phyloP scores from a whole-genome alignment of 768 basidiomycete species.

The Serpula lacrymans region DNA sequence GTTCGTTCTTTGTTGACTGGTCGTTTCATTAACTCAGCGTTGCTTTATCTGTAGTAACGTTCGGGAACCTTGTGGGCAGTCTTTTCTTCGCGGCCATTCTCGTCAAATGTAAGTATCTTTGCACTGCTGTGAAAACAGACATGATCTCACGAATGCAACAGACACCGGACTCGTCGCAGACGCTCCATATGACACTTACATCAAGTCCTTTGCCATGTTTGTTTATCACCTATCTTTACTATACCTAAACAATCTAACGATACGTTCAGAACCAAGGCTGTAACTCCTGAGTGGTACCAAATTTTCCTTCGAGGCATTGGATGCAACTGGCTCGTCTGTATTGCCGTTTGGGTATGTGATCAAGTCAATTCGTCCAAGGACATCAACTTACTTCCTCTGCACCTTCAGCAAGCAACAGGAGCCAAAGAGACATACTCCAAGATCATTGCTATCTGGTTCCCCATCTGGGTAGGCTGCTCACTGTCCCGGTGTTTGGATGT shows the following conservation, averaged over 20 bases:
- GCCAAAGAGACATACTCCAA: slow-evolving; percentile 70
- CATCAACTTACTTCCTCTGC: neutral
- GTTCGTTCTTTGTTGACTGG: slow-evolving; percentile 29
- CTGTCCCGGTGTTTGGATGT: neutral
- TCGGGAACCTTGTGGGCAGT: slow-evolving; percentile 67
- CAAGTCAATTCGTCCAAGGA: neutral
- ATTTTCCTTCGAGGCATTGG: slow-evolving; percentile 72
- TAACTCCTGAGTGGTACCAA: slow-evolving; percentile 65
- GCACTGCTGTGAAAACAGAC: neutral
- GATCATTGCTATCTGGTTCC: slow-evolving; percentile 67
- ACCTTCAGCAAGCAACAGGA: slow-evolving; percentile 60
- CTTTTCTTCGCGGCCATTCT: slow-evolving; percentile 68
- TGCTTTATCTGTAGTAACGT: slow-evolving; percentile 45
- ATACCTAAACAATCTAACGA: too few relatives aligned
- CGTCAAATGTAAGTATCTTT: slow-evolving; percentile 50
- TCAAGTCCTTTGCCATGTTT: slow-evolving; percentile 55
- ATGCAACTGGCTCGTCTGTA: slow-evolving; percentile 74
- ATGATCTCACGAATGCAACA: too few relatives aligned
- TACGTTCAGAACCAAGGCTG: slow-evolving; percentile 57
- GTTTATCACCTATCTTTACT: slow-evolving; percentile 20
- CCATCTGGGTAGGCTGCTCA: slow-evolving; percentile 58
- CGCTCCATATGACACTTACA: slow-evolving; percentile 55
- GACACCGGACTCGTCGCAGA: slow-evolving; percentile 58
- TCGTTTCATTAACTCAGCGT: neutral
- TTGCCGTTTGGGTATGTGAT: slow-evolving; percentile 65